Conservation (phyloP, 2,329 filamentous ascomycete genomes). For the Blumeriella jaapii region DNA sequence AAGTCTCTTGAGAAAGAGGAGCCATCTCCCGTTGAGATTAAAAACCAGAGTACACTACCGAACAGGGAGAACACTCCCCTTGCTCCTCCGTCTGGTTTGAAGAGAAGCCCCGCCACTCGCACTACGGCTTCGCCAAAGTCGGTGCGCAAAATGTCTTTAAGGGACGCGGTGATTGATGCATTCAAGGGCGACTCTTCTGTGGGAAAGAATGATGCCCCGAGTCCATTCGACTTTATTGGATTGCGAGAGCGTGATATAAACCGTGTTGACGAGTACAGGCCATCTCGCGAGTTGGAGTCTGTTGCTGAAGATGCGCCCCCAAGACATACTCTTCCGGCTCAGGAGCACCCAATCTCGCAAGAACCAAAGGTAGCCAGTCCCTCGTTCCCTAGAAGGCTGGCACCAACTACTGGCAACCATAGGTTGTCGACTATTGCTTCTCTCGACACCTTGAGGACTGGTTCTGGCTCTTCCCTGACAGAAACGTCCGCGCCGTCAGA, state of each 20-base stretch:
- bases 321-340: constrained; percentile 7
- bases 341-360: constrained; percentile 8
- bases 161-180: constrained; percentile 48
- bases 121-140: constrained; percentile 38
- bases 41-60: constrained; percentile 22
- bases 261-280: constrained; percentile 7
- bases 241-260: constrained; percentile 16
- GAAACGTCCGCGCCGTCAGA: constrained; percentile 17
- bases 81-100: constrained; percentile 32
- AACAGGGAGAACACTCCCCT: constrained; percentile 18
- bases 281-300: constrained; percentile 6
- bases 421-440: constrained; percentile 26
- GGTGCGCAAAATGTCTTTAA: constrained; percentile 38
- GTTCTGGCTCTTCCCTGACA: constrained; percentile 7
- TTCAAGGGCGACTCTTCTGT: constrained; percentile 48
- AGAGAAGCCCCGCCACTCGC: constrained; percentile 45
- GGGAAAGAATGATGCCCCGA: constrained; percentile 15
- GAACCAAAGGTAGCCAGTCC: constrained; percentile 10
- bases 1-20: constrained; percentile 18
- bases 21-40: constrained; percentile 20
- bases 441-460: constrained; percentile 20
- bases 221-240: constrained; percentile 18
- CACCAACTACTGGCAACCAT: constrained; percentile 19
- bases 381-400: constrained; percentile 12
- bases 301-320: constrained; percentile 8